Evolutionary conservation across 257 asterid species (phyloP), one percentile per base, ranked within the genome.

Genomic region (Schizonepeta tenuifolia): DNA sequence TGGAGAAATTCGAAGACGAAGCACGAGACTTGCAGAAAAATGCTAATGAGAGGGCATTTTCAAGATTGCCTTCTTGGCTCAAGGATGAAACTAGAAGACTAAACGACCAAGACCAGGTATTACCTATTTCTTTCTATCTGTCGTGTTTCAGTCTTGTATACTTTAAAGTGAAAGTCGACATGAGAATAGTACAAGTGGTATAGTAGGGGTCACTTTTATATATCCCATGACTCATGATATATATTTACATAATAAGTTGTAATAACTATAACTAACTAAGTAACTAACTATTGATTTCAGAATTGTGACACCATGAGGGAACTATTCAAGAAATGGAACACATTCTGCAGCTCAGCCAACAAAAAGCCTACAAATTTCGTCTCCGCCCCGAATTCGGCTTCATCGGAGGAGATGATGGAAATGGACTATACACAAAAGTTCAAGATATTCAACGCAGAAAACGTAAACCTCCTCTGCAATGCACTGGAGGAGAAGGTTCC

Each of bases 41-140:
- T 14, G 64, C 22, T n/a, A 63, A 54, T 12, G 86, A 76, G 36
- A 67, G 82, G 56, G 70, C 86, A 26, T 65, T 84, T 51, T 81
- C 96, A 33, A 81, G 76, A 69, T 67, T 91, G 70, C 97, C 97
- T 60, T 76, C 84, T 60, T 92, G 98, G 98, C 96, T 90, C 17
- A 88, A 79, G 73, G 85, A 85, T 53, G 94, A 89, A 64, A 77
- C 80, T 40, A 76, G 57, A 81, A 76, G 89, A 74, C 78, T 74
- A 13, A 70, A 67, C 57, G 72, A 49, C 77, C 80, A 69, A 71
- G 62, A 87, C 74, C 85, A 88, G 90, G 87, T 88, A n/a, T n/a
- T n/a, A 44, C 72, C 61, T 57, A 1, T 44, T 6, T 36, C 21
- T 61, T 17, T 13, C 3, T 4, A 1, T 5, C 0, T 12, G 11